Conservation (phyloP, 2,329 filamentous ascomycete genomes). For the Herpomyces periplanetae region DNA sequence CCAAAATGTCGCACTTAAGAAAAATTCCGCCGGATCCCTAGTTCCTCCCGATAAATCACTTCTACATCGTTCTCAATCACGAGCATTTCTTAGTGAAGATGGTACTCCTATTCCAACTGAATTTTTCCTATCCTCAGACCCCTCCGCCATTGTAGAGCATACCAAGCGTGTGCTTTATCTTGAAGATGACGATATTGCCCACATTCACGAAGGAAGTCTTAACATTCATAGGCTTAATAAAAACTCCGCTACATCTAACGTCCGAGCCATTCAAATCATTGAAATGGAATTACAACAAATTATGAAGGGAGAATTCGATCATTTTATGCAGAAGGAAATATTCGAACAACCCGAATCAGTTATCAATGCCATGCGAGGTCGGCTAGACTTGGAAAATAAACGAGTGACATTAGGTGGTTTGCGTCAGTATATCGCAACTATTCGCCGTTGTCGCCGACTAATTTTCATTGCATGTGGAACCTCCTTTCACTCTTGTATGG, state of each 20-base stretch:
- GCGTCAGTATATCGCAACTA: conserved; percentile 78
- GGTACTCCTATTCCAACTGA: conserved; percentile 90
- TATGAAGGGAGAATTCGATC: conserved; percentile 99
- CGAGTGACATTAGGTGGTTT: conserved; percentile 79
- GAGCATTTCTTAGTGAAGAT: conserved; percentile 93
- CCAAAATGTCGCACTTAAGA: conserved; percentile 88
- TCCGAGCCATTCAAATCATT: conserved; percentile 87
- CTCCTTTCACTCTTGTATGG: conserved; percentile 97
- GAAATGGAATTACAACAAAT: conserved; percentile 98
- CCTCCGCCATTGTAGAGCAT: conserved; percentile 92
- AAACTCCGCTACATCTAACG: conserved; percentile 79
- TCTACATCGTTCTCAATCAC: conserved; percentile 86
- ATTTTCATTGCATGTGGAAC: conserved; percentile 98
- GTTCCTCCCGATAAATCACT: conserved; percentile 88
- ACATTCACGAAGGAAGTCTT: conserved; percentile 92
- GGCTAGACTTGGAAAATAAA: conserved; percentile 71
- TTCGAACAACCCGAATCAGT: conserved; percentile 98
- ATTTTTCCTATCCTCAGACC: conserved; percentile 96
- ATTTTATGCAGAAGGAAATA: conserved; percentile 99
- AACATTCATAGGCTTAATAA: conserved; percentile 97
- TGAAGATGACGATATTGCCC: conserved; percentile 95
- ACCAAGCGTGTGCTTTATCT: conserved; percentile 99
- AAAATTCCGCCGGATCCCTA: conserved; percentile 28
- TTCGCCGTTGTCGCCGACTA: conserved; percentile 75
- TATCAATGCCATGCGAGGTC: conserved; percentile 98